Evolutionary conservation across 208 protist species (phyloP), one percentile per base, ranked within the genome.

Genomic region (Leishmania gerbilli): DNA sequence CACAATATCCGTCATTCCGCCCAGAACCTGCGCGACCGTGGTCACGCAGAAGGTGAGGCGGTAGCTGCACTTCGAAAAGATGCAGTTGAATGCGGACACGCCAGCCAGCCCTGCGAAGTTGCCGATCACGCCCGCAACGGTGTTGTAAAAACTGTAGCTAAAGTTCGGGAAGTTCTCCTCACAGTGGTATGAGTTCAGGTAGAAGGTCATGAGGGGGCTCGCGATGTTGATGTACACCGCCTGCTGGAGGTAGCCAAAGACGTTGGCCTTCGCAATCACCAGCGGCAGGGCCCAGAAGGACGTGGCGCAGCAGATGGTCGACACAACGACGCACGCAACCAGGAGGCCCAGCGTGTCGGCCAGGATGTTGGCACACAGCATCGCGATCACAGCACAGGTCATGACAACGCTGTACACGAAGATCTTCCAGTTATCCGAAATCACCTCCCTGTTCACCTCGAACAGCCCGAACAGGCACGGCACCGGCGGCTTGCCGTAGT

Each of bases 121-220:
- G n/a, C n/a, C n/a, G n/a, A n/a, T n/a, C n/a, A n/a, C n/a, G n/a
- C n/a, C n/a, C n/a, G n/a, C n/a, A n/a, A 92, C 76, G 5, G 92
- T 96, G 69, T 82, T 86, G 78, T 90, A 96, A 84, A 94, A 96
- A 37, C 72, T 87, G 62, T 88, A 89, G 53, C 47, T 85, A 82
- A 96, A 96, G 81, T 94, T 53, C 3, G 92, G 92, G n/a, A n/a
- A n/a, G n/a, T n/a, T n/a, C n/a, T n/a, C n/a, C n/a, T n/a, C n/a
- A n/a, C n/a, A 77, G 87, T 87, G 68, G 40, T 87, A 62, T 13
- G 19, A 71, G 55, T 86, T 88, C 47, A 84, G 65, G 83, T 88
- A 96, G 74, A 93, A 95, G n/a, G n/a, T n/a, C n/a, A n/a, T n/a
- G n/a, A n/a, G n/a, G n/a, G n/a, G n/a, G n/a, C n/a, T n/a, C n/a